Conservation (phyloP, 2,329 filamentous ascomycete genomes). For the Penicillium sp. region DNA sequence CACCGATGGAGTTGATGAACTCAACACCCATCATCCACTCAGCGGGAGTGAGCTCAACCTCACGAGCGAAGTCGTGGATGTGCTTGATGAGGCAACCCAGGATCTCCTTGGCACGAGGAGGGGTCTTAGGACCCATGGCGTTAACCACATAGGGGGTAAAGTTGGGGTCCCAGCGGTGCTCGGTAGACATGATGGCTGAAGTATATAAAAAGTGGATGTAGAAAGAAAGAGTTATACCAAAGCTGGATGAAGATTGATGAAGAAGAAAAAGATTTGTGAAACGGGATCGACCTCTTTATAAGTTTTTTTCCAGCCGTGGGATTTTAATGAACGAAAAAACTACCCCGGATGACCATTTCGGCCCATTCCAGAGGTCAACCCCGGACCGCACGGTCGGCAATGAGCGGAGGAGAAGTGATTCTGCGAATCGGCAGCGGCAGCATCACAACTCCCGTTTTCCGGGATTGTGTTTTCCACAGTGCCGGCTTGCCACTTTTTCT, state of each 20-base stretch:
- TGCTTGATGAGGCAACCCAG: conserved; percentile 66
- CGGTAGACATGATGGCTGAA: conserved; percentile 20
- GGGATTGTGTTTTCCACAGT: conserved; percentile 13
- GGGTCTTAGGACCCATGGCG: conserved; percentile 69
- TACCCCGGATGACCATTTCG: conserved; percentile 8
- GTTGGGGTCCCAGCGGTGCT: conserved; percentile 59
- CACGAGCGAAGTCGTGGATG: conserved; percentile 76
- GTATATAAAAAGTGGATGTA: neutral
- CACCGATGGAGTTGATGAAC: conserved; percentile 73
- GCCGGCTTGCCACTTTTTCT: conserved; percentile 4
- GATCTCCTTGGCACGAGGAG: conserved; percentile 64
- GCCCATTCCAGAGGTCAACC: conserved; percentile 1
- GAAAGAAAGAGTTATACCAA: neutral
- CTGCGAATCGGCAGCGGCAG: conserved; percentile 9
- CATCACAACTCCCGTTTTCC: conserved; percentile 14
- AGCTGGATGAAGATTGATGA: neutral
- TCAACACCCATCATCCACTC: conserved; percentile 76
- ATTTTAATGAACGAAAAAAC: neutral
- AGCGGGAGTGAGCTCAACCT: conserved; percentile 73
- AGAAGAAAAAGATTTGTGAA: neutral
- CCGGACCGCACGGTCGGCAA: conserved; percentile 11
- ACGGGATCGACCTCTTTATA: neutral
- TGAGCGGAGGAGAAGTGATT: neutral
- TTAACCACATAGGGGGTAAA: conserved; percentile 75
- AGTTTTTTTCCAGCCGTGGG: neutral